phyloP scores from a whole-genome alignment of 139 green algal genomes.

The Tetradesmus obliquus region DNA sequence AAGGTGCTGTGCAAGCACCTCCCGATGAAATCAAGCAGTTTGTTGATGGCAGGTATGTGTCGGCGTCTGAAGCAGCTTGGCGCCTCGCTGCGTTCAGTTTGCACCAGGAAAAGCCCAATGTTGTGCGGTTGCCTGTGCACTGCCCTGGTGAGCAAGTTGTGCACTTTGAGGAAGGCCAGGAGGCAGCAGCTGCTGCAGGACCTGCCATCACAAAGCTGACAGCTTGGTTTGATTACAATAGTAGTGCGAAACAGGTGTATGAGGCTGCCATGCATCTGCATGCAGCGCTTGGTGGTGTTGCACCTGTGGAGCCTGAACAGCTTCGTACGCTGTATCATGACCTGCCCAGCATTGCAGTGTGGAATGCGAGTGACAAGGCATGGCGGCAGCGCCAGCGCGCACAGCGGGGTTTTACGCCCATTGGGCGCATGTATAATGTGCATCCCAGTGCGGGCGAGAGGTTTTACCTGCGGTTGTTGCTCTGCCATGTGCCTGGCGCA shows the following conservation, averaged over 20 bases:
- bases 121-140: conserved; percentile 37
- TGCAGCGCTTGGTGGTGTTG: background rate
- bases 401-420: background rate
- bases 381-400: too few relatives aligned
- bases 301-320: background rate
- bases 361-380: background rate
- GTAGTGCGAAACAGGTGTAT: too few relatives aligned
- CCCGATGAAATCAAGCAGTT: conserved; percentile 46
- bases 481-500: conserved; percentile 34
- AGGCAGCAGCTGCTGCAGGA: background rate
- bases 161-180: background rate
- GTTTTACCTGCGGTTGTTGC: conserved; percentile 39
- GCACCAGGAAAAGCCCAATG: conserved; percentile 22
- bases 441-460: background rate
- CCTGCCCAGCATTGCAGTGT: background rate
- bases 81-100: conserved; percentile 11
- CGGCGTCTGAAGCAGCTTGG: background rate
- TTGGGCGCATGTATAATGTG: conserved; percentile 35
- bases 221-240: conserved; percentile 34
- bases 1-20: too few relatives aligned
- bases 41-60: conserved; percentile 41
- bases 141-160: background rate
- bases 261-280: background rate
- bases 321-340: conserved; percentile 15
- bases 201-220: conserved; percentile 5